These are phyloP conservation scores for Suillus plorans DNA, from an alignment of 768 basidiomycete species.

Conservation along the genomic window DNA sequence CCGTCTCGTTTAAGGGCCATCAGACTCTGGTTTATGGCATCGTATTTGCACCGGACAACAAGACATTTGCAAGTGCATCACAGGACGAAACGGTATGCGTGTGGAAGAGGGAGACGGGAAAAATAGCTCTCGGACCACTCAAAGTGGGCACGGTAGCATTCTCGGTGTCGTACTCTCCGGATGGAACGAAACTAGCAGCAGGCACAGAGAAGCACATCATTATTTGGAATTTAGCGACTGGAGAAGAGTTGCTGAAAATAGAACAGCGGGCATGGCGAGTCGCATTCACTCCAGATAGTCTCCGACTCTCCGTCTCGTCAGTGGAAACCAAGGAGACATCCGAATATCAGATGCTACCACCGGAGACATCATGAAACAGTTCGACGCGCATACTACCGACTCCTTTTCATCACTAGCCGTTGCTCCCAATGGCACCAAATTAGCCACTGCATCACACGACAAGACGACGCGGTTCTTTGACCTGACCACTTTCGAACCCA, in stretches of 20 bases:
- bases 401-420: neutral
- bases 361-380: neutral
- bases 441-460: neutral
- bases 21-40: rapidly evolving
- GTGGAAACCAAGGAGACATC: neutral
- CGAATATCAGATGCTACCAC: neutral
- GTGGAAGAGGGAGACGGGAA: neutral
- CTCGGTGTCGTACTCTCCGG: neutral
- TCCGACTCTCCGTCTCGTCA: neutral
- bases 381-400: neutral
- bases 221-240: neutral
- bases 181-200: neutral
- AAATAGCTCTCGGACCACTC: neutral
- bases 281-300: neutral
- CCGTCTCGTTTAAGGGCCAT: neutral
- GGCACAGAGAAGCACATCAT: neutral
- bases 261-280: neutral
- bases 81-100: neutral
- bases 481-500: neutral
- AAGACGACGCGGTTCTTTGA: neutral
- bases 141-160: neutral
- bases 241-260: neutral
- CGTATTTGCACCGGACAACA: neutral
- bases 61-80: slow-evolving; percentile 2
- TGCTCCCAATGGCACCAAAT: neutral